Evolutionary conservation across 83 land plant species (phyloP), one percentile per base, ranked within the genome.

Genomic region (Diphasiastrum complanatum): DNA sequence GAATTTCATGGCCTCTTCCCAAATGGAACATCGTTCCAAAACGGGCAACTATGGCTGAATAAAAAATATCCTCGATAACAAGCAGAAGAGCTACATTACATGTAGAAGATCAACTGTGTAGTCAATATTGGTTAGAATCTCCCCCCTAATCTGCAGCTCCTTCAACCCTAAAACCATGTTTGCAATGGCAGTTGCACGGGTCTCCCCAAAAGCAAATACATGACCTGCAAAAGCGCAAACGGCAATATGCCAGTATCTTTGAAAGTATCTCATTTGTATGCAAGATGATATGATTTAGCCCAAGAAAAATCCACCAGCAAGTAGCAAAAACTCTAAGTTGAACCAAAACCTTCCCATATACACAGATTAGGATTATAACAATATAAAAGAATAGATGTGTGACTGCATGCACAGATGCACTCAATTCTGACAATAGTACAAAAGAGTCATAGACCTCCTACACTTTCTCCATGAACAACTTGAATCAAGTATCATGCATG

Each of bases 111-210:
- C 99, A 32, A 93, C 82, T 30, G 86, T 88, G 75, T 93, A 93
- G 62, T 93, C 99, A 55, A 88, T 91, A 78, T 89, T 93, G 32
- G 99, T 85, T 27, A 81, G 99, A 50, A 93, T 89, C 70, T 93
- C 99, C 53, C 99, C 99, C 35, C 99, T 83, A 34, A 93, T 89
- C 69, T 93, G 99, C 45, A 93, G 83, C 65, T 93, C 99, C 63
- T 93, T 93, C 49, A 93, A 78, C 22, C 99, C 99, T 65, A 93
- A 88, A 67, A 93, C 96, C 99, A 93, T 93, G 56, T 88, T 93
- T 33, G 99, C 99, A 47, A 93, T 93, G 36, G 99, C 99, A 45
- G 79, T 29, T 22, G 76, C 77, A 68, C 99, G 72, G 31, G 91
- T 85, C 53, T 93, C 99, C 12, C 99, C 99, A 78, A 88, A 89